Evolutionary conservation across 345 rosid genomes (phyloP).

Genomic region (Syzygium oleosum): DNA sequence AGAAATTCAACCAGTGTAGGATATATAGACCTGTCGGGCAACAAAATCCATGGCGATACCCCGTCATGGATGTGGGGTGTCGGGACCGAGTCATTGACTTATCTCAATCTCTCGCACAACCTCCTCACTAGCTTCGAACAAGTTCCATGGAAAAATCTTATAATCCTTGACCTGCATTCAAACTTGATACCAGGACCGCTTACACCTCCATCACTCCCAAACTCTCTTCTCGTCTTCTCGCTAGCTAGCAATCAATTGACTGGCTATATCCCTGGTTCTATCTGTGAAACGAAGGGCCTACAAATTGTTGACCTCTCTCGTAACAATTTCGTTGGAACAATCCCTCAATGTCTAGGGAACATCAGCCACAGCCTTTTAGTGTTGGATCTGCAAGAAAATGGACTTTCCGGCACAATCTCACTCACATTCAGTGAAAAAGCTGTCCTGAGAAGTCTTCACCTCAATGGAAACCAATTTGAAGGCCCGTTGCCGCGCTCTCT

Average conservation of each 20-base stretch:
- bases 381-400: constrained; percentile 8
- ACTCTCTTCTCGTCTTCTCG: not conserved
- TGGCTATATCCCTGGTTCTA: not conserved
- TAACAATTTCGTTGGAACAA: not conserved
- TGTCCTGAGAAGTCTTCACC: not conserved
- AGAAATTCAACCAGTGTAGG: not conserved
- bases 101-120: not conserved
- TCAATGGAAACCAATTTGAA: constrained; percentile 8
- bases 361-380: not conserved
- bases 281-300: not conserved
- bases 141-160: not conserved
- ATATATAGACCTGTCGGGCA: not conserved
- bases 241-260: not conserved
- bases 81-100: not conserved
- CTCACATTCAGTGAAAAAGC: not conserved
- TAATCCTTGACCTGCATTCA: not conserved
- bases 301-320: not conserved
- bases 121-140: not conserved
- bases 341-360: constrained; percentile 14
- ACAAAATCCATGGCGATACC: not conserved
- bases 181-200: not conserved
- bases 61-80: not conserved
- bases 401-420: constrained; percentile 8
- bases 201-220: not conserved
- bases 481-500: constrained; percentile 17